phyloP scores from a whole-genome alignment of 495 filamentous ascomycete genomes.

The Penicillium nucicola region DNA sequence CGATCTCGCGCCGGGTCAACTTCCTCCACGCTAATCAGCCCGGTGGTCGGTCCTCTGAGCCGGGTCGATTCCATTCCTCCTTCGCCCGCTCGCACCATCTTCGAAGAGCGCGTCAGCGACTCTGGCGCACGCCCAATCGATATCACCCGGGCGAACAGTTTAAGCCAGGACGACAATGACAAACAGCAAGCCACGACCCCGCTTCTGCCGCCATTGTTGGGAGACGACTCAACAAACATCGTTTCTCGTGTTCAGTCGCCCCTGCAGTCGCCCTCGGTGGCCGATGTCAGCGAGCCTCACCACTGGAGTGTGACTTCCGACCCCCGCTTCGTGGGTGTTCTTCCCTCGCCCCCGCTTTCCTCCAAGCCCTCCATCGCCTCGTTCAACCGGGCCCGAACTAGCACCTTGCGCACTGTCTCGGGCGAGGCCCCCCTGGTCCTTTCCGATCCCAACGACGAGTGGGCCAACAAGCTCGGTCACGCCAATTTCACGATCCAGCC shows the following conservation, averaged over 20 bases:
- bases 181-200: conserved; percentile 71
- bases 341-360: conserved; percentile 75
- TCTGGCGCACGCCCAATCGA: conserved; percentile 51
- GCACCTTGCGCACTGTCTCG: conserved; percentile 47
- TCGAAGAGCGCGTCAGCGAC: conserved; percentile 56
- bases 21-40: conserved; percentile 66
- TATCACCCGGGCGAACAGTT: conserved; percentile 52
- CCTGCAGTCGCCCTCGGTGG: conserved; percentile 75
- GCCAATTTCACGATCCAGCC: conserved; percentile 89
- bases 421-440: conserved; percentile 60
- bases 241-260: conserved; percentile 62
- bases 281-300: conserved; percentile 38
- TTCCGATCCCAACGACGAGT: conserved; percentile 67
- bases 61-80: conserved; percentile 58
- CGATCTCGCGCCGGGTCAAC: conserved; percentile 57
- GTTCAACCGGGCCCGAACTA: conserved; percentile 53
- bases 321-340: conserved; percentile 45
- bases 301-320: conserved; percentile 38
- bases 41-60: conserved; percentile 44
- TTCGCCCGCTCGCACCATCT: conserved; percentile 64
- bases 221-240: conserved; percentile 43
- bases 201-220: conserved; percentile 75
- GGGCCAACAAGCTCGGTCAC: conserved; percentile 81
- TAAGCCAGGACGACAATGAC: conserved; percentile 52
- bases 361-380: conserved; percentile 76